Base-by-base conservation (phyloP, 2,329 filamentous ascomycete species). In the Capronia coronata region DNA sequence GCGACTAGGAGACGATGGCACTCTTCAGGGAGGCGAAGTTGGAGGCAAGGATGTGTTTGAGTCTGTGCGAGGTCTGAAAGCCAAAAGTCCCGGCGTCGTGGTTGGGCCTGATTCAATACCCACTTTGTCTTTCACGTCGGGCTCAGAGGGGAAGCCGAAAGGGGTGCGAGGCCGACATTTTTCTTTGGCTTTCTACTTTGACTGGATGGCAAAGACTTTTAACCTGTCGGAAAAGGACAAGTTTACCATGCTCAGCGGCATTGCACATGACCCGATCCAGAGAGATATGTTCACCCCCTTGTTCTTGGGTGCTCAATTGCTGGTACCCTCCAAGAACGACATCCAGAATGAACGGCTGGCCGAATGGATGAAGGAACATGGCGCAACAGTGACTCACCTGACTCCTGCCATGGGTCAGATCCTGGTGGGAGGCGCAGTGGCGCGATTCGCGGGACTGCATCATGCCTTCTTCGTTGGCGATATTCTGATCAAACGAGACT, bases 381-480 rank as follows among this genome's bases (percentile, higher is more conserved):
- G 77, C 48, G 80, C 86, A 2, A 94, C 83, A 13, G 86, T 89
- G 16, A 88, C 85, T 10, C 93, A 97, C 68, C 71, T 97, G 32
- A 98, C 93, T 1, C 93, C 93, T 8, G 93, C 93, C 49, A 96
- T 97, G 90, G 90, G 90, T 48, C 87, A 96, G 61, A 93, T 97
- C 54, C 72, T 97, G 1, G 83, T 91, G n/a, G 90, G 89, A 37
- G 87, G 86, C 58, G 86, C 88, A 19, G 83, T 73, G 2, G 82
- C 87, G 0, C 68, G 86, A 58, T 94, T 96, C 62, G 84, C 87
- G 1, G 75, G 77, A 10, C 74, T 97, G n/a, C 76, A 84, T 50
- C 75, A 81, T 49, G 88, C 83, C 14, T 91, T 97, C 74, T 97
- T 91, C 55, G 91, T 97, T 1, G 93, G 93, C 25, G 91, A 97